Evolutionary conservation across 148 eudicot species (phyloP), one percentile per base, ranked within the genome.

Genomic region (Dysphania ambrosioides): DNA sequence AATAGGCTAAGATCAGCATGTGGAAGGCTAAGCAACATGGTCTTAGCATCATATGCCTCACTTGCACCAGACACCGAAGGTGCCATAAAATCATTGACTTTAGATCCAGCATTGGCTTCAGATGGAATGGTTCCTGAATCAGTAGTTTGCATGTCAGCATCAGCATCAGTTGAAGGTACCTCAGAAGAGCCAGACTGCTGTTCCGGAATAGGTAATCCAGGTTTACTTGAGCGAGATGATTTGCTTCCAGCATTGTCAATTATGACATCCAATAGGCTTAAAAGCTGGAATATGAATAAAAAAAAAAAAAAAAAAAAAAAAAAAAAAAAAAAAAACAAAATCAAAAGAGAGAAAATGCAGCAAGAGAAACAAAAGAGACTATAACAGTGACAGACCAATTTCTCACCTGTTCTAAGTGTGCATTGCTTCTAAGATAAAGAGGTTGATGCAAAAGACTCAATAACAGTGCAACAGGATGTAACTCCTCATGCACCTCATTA

Each of bases 341-440:
- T 5, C 38, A 24, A 44, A 47, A 18, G 3, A 12, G 24, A 5
- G 3, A 56, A 61, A 40, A 47, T 26, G n/a, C 13, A 38, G 4
- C 41, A 38, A 35, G 51, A 76, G 68, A 74, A 51, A 8, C 10
- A 47, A 51, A 78, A 42, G 21, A n/a, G 35, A 38, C 40, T 32
- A 60, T 23, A 24, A 57, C 41, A 60, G 32, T 57, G 55, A 60
- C 34, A 51, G 51, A 31, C 5, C 42, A 36, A 41, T 31, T 61
- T 67, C n/a, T 53, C 75, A 92, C 99, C 95, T 96, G 99, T 62
- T 96, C 99, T 58, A 96, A 88, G 83, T 96, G 99, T 19, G 93
- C 89, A 71, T 90, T 88, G 78, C 97, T 96, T 81, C 97, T 89
- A 73, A 87, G 76, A 80, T 92, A 96, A 35, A 96, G 91, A 15